Evolutionary conservation across 495 filamentous ascomycete species (phyloP).

Genomic region (Aspergillus ellipticus): DNA sequence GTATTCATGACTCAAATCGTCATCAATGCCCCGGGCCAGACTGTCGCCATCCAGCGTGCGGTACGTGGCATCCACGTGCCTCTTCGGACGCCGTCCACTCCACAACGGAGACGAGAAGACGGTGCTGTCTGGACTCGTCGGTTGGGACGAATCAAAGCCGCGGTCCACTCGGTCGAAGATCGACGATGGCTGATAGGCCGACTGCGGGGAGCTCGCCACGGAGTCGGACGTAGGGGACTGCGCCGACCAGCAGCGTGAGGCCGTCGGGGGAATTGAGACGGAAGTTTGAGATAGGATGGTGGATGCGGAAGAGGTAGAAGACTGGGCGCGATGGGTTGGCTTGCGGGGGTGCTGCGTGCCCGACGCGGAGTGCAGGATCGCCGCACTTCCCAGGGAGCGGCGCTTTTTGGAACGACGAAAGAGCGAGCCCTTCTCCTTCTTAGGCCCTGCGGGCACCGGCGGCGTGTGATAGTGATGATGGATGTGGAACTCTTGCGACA

Average conservation of each 20-base stretch:
- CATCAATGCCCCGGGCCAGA: slow-evolving; percentile 21
- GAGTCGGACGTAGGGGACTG: slow-evolving; percentile 69
- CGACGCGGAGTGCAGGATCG: slow-evolving; percentile 56
- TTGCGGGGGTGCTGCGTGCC: slow-evolving; percentile 38
- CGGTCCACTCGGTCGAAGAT: slow-evolving; percentile 70
- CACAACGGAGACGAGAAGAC: slow-evolving; percentile 49
- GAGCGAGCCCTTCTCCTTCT: slow-evolving; percentile 49
- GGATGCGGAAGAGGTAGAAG: slow-evolving; percentile 48
- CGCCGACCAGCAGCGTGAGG: slow-evolving; percentile 60
- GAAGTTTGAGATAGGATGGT: slow-evolving; percentile 62
- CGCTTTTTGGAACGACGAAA: slow-evolving; percentile 66
- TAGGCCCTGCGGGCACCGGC: slow-evolving; percentile 20
- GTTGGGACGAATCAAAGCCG: slow-evolving; percentile 55
- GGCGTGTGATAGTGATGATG: slow-evolving; percentile 88
- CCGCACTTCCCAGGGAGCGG: slow-evolving; percentile 53
- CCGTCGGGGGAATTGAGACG: slow-evolving; percentile 52
- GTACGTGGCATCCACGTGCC: slow-evolving; percentile 30
- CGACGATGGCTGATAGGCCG: slow-evolving; percentile 65
- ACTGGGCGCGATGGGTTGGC: slow-evolving; percentile 35
- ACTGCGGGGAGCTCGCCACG: slow-evolving; percentile 75
- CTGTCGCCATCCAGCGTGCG: slow-evolving; percentile 15
- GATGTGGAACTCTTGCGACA: slow-evolving; percentile 77
- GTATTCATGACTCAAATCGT: slow-evolving; percentile 14
- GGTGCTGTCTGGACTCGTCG: slow-evolving; percentile 71
- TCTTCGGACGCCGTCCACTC: slow-evolving; percentile 46